These are phyloP conservation scores for Saraca asoca DNA, from an alignment of 331 rosid species.

Conservation along the genomic window DNA sequence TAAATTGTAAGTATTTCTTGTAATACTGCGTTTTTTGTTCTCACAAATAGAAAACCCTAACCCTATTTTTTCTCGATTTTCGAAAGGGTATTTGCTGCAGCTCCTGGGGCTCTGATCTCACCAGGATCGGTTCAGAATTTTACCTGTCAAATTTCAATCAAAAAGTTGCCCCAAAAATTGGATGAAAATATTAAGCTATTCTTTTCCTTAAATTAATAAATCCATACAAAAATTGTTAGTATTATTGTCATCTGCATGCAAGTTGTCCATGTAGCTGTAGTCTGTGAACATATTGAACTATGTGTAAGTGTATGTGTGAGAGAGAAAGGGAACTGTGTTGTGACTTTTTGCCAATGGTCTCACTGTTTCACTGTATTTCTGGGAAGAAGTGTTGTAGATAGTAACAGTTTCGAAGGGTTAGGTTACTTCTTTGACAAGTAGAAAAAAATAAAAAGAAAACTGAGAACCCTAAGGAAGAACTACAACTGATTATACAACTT, in stretches of 20 bases:
- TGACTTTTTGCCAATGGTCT: slow-evolving; percentile 35
- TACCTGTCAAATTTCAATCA: slow-evolving; percentile 28
- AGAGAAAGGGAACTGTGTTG: slow-evolving; percentile 22
- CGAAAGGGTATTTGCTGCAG: slow-evolving; percentile 32
- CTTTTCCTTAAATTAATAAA: slow-evolving; percentile 10
- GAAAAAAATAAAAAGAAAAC: slow-evolving; percentile 25
- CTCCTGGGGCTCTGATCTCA: slow-evolving; percentile 35
- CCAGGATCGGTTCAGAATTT: slow-evolving; percentile 38
- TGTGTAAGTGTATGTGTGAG: neutral
- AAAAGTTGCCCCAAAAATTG: slow-evolving; percentile 9
- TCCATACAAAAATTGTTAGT: slow-evolving; percentile 20
- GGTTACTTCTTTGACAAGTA: slow-evolving; percentile 31
- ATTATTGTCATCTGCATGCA: slow-evolving; percentile 35
- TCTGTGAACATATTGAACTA: neutral
- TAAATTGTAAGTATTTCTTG: slow-evolving; percentile 28
- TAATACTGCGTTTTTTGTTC: neutral
- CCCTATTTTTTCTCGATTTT: slow-evolving; percentile 36
- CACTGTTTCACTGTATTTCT: slow-evolving; percentile 47
- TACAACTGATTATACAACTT: slow-evolving; percentile 12
- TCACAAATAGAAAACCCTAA: slow-evolving; percentile 43
- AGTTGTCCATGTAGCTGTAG: slow-evolving; percentile 38
- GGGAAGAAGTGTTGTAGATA: slow-evolving; percentile 43
- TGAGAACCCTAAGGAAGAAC: slow-evolving; percentile 45
- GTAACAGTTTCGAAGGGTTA: slow-evolving; percentile 42
- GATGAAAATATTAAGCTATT: neutral